Evolutionary conservation across 805 yeast genomes (phyloP).

Genomic region (Yarrowia sp.): DNA sequence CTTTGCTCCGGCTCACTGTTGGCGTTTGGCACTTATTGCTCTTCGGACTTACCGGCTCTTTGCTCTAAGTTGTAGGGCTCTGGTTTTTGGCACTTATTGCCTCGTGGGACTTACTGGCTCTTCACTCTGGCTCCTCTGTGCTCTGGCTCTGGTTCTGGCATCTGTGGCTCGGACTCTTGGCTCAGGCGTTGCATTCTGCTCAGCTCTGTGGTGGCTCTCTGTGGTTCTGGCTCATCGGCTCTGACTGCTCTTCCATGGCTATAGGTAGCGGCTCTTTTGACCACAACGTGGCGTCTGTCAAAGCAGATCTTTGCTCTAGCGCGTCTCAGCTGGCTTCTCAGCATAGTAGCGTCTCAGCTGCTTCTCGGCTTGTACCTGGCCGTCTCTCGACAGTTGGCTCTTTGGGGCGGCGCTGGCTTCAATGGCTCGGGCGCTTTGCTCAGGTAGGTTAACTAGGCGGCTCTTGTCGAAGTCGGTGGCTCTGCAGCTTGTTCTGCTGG

Average conservation of each 20-base stretch:
- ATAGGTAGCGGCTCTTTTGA: neutral
- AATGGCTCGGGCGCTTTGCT: conserved; percentile 16
- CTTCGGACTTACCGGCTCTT: neutral
- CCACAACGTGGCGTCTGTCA: neutral
- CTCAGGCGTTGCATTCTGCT: neutral
- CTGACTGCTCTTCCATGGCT: neutral
- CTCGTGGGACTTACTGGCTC: neutral
- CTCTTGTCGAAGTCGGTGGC: conserved; percentile 9
- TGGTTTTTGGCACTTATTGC: conserved; percentile 10
- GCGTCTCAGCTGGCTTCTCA: neutral
- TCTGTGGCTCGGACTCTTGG: neutral
- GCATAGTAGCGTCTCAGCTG: neutral
- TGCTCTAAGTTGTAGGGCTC: neutral
- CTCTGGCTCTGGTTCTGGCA: conserved; percentile 3
- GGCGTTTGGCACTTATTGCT: conserved; percentile 18
- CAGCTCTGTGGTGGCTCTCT: neutral
- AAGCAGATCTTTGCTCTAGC: conserved; percentile 7
- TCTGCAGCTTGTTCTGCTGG: neutral
- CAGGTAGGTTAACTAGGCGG: conserved; percentile 16
- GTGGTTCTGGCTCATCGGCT: neutral
- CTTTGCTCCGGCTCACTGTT: conserved; percentile 2
- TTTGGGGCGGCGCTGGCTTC: conserved; percentile 16
- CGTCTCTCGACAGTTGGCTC: conserved; percentile 19
- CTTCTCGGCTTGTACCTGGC: conserved; percentile 16
- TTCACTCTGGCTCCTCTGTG: conserved; percentile 1